Base-by-base conservation (phyloP, 805 yeast genomes). In the Huiozyma naganishii region DNA sequence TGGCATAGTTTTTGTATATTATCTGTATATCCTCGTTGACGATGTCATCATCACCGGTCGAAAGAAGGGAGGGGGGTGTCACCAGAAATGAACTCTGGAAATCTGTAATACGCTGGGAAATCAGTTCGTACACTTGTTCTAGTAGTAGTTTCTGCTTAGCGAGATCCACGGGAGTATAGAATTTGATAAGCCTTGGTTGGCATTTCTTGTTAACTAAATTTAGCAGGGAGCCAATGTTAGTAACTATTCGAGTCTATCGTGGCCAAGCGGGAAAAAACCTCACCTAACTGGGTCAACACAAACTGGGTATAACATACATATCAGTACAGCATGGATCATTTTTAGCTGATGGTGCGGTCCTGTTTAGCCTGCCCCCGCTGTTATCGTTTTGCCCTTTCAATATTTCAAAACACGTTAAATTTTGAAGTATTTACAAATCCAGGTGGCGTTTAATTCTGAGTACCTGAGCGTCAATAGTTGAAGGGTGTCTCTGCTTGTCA, bases 1-100 rank as follows among this genome's bases (percentile, higher is more conserved):
- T 89, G 9, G 97, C 97, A 57, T 89, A 92, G 57, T 87, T 94
- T 48, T 96, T 73, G 65, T 90, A 92, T 32, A 92, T 90, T 40
- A 92, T 95, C 49, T 86, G 80, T 51, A 90, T 83, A 49, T 79
- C 86, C 8, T 80, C 86, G 44, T 76, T 79, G 54, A 77, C 63
- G 11, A 44, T 50, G 32, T 47, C 46, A 12, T 49, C 50, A 12
- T 43, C 76, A 35, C 49, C 46, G 36, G 58, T 41, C 1, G 44
- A 35, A 32, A 87, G 64, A 42, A 61, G 43, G 6, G 84, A 67
- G 7, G 94, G 84, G 0, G 97, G 97, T 1, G 95, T 88, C 0
- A 95, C 84, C 17, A 90, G 68, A 58, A 90, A 89, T 27, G 94
- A 85, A 48, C 97, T 88, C 55, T 89, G 95, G 34, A 76, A 69